These are phyloP conservation scores for Gardenia jasminoides DNA, from an alignment of 257 asterid genomes.

Conservation along the genomic window DNA sequence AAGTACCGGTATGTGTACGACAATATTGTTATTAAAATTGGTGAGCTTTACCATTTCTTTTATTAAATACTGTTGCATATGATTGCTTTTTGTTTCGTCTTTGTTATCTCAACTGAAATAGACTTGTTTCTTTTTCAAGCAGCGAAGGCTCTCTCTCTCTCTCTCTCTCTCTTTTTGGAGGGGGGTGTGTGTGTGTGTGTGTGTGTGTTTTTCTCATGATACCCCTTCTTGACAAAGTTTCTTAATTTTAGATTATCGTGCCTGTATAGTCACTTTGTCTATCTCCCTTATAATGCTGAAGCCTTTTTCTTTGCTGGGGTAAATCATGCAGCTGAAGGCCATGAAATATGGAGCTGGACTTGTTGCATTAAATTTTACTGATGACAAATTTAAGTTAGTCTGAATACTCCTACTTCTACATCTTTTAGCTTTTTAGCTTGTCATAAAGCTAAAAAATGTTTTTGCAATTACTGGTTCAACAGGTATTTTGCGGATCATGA, in stretches of 20 bases:
- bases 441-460: slow-evolving; percentile 12
- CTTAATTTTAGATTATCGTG: neutral
- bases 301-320: neutral
- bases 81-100: neutral
- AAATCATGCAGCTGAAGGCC: slow-evolving; percentile 58
- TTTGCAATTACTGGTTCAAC: slow-evolving; percentile 21
- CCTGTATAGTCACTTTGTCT: neutral
- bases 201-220: neutral
- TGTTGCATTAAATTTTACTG: slow-evolving; percentile 36
- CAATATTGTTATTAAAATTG: neutral
- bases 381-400: slow-evolving; percentile 45
- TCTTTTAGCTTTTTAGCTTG: slow-evolving; percentile 2
- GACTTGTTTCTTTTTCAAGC: neutral
- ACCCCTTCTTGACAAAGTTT: neutral
- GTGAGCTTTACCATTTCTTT: neutral
- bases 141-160: no score
- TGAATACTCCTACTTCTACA: slow-evolving; percentile 11
- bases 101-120: neutral
- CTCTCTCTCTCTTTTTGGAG: no score
- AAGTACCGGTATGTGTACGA: slow-evolving; percentile 57
- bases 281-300: neutral
- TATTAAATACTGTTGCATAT: neutral
- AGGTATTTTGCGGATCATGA: slow-evolving; percentile 44
- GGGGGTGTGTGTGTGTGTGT: no score
- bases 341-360: slow-evolving; percentile 69